Conservation (phyloP, 1,139 yeast genomes). For the Yueomyces sp. region DNA sequence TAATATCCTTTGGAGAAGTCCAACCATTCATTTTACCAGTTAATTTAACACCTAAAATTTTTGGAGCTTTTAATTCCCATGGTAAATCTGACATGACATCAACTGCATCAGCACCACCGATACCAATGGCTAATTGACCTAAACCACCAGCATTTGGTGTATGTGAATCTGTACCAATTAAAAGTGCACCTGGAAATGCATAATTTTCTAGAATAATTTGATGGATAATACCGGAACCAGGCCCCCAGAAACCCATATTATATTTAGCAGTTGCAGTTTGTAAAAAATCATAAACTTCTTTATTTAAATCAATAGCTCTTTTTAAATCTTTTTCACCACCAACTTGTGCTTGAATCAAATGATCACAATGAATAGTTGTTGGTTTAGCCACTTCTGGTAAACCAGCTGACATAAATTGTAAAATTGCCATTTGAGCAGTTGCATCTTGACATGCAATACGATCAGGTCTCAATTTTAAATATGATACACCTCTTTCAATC, state of each 20-base stretch:
- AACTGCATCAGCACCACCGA: conserved; percentile 99
- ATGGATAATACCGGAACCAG: conserved; percentile 98
- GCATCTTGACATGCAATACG: conserved; percentile 99
- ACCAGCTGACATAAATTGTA: conserved; percentile 97
- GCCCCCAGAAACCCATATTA: conserved; percentile 99
- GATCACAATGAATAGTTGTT: conserved; percentile 97
- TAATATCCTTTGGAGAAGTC: conserved; percentile 98
- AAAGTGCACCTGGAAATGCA: conserved; percentile 95
- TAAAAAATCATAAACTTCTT: conserved; percentile 94
- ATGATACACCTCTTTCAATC: conserved; percentile 90
- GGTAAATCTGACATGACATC: conserved; percentile 92
- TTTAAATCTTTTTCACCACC: conserved; percentile 90
- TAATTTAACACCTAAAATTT: conserved; percentile 90
- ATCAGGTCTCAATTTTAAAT: conserved; percentile 95
- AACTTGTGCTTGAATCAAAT: conserved; percentile 93
- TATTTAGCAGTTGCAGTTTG: conserved; percentile 91
- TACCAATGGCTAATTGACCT: conserved; percentile 98
- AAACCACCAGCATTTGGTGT: conserved; percentile 99
- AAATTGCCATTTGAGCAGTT: conserved; percentile 98
- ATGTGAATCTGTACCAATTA: conserved; percentile 97
- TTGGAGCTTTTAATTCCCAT: conserved; percentile 99
- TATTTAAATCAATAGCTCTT: conserved; percentile 86
- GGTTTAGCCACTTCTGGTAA: conserved; percentile 93
- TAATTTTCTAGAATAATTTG: conserved; percentile 96
- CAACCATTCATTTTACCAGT: conserved; percentile 94